Evolutionary conservation across 176 grass and related monocot genomes (phyloP), one percentile per base, ranked within the genome.

Genomic region (Bromus sterilis): DNA sequence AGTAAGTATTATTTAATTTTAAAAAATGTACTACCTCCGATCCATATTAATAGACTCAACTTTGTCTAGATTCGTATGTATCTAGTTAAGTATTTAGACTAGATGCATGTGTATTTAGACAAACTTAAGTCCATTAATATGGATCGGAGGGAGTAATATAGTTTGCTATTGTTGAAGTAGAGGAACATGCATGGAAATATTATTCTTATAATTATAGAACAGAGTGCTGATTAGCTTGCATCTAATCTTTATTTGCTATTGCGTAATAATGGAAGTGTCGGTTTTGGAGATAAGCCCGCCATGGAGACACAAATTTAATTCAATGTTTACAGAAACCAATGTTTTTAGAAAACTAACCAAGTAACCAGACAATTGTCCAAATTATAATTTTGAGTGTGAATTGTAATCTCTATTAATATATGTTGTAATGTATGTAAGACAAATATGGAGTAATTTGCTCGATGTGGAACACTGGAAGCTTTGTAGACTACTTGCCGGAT

Each of bases 261-360:
- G 28, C 12, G 43, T 76, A 35, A 43, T 56, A 36, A 56, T 57
- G 3, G 4, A 68, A 78, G 6, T 15, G 23, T 34, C 28, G 76
- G 26, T 70, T 57, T 76, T 46, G 9, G 30, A 34, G 37, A 56
- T 58, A 29, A 76, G 57, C 53, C 35, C 41, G 14, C 57, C 12
- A 34, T 59, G 30, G 28, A 37, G 32, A 76, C 36, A 12, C 61
- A 39, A 32, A 7, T 12, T 62, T 76, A 55, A 53, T 51, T 31
- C 13, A 49, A 30, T 78, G 9, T 87, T 78, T 83, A 53, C 56
- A 61, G 16, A 49, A 46, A 71, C n/a, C 13, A 49, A 30, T 78
- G 9, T 87, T 78, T 83, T 21, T 56, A 61, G 16, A 49, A 46
- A 71, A 11, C 16, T 71, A 31, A 51, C 21, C 9, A 53, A 53